Conservation (phyloP, 352 stramenopile genomes). For the Globisporangium spiculum region DNA sequence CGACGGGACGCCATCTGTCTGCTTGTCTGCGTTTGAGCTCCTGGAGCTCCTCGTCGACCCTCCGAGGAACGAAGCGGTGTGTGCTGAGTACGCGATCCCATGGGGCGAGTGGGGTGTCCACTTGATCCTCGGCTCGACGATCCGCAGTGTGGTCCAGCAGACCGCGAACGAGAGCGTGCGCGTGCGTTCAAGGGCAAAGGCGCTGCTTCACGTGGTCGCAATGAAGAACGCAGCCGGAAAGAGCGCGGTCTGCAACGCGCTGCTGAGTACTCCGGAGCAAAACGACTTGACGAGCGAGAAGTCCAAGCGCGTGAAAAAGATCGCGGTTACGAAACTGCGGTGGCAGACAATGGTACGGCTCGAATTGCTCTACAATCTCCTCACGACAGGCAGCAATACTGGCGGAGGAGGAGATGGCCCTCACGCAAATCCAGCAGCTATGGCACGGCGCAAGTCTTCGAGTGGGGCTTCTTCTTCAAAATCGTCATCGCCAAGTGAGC, state of each 20-base stretch:
- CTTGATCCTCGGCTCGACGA: conserved; percentile 67
- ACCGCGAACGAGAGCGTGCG: conserved; percentile 60
- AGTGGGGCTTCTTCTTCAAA: conserved; percentile 20
- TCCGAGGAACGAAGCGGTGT: conserved; percentile 14
- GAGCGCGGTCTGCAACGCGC: conserved; percentile 65
- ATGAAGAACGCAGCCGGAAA: conserved; percentile 46
- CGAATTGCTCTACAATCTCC: conserved; percentile 59
- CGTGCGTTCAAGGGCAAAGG: conserved; percentile 37
- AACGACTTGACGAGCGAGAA: conserved; percentile 33
- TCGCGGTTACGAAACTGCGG: conserved; percentile 45
- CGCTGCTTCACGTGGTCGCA: conserved; percentile 44
- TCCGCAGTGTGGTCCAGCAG: conserved; percentile 74
- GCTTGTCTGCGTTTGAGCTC: conserved; percentile 51
- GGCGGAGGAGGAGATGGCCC: conserved; percentile 1
- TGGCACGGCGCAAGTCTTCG: conserved; percentile 32
- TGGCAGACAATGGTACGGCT: conserved; percentile 66
- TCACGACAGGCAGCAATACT: conserved; percentile 18
- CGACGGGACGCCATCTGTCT: conserved; percentile 44
- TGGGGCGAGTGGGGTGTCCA: conserved; percentile 82
- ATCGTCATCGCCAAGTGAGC: conserved; percentile 25
- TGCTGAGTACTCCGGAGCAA: conserved; percentile 71
- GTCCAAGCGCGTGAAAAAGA: conserved; percentile 37
- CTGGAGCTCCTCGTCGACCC: conserved; percentile 56
- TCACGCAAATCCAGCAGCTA: background rate
- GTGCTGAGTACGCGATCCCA: conserved; percentile 50